Evolutionary conservation across 106 monocot genomes (phyloP).

Genomic region (Platanthera zijinensis): DNA sequence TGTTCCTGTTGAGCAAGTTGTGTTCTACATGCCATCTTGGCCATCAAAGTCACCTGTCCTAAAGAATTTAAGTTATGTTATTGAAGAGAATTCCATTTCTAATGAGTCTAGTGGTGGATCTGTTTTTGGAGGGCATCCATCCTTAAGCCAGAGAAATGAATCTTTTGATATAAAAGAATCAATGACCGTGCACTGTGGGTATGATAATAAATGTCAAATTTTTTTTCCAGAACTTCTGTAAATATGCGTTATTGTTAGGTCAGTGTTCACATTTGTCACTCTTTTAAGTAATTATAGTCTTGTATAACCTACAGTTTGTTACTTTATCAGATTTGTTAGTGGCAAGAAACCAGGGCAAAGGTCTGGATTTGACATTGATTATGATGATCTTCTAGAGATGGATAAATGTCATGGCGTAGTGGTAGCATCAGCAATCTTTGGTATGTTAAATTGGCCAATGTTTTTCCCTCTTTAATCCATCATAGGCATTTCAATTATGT

Average conservation of each 20-base stretch:
- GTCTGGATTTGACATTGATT: conserved; percentile 78
- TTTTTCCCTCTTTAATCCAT: not conserved
- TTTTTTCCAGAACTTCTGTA: not conserved
- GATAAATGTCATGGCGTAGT: conserved; percentile 79
- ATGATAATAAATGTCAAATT: conserved; percentile 17
- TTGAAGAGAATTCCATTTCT: conserved; percentile 28
- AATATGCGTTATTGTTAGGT: not conserved
- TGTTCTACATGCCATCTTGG: conserved; percentile 46
- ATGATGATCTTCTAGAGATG: conserved; percentile 78
- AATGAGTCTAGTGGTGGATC: conserved; percentile 43
- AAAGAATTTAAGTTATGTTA: conserved; percentile 46
- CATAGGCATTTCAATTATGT: conserved; percentile 3
- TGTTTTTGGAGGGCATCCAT: conserved; percentile 57
- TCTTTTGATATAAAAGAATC: conserved; percentile 58
- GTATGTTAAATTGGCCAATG: conserved; percentile 21
- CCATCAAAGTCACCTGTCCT: conserved; percentile 68
- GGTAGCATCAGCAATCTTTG: conserved; percentile 95
- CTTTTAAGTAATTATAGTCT: conserved; percentile 2
- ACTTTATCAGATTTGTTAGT: conserved; percentile 55
- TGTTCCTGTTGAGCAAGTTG: conserved; percentile 64
- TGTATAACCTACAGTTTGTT: not conserved
- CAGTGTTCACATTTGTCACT: not conserved
- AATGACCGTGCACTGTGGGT: conserved; percentile 85
- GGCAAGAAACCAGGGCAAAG: conserved; percentile 72
- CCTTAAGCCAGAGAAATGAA: conserved; percentile 48